Percentiles rank a stretch among this genome's conserved stretches.
Evolutionary conservation across 129 eudicot species (phyloP).

Genomic region (Pulicaria dysenterica): DNA sequence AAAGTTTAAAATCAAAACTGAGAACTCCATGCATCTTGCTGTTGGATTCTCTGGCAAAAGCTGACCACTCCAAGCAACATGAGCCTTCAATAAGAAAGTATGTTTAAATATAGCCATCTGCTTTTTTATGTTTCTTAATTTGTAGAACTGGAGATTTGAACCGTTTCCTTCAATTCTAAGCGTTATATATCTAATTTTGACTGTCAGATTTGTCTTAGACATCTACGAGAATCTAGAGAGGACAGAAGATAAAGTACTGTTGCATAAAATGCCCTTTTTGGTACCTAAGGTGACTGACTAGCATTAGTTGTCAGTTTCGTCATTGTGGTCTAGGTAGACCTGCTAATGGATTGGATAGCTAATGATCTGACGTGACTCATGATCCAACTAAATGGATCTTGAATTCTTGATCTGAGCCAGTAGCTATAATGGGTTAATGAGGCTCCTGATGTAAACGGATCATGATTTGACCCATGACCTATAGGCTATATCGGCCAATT

Average conservation of each 20-base stretch:
- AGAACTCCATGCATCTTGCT: conserved; percentile 69
- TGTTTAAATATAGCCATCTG: not conserved
- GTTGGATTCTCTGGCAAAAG: conserved; percentile 64
- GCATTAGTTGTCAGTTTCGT: conserved; percentile 4
- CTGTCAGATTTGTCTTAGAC: conserved; percentile 59
- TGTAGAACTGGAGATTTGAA: not conserved
- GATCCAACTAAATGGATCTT: too few species aligned
- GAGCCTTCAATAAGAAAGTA: conserved; percentile 70
- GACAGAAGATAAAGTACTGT: conserved; percentile 31
- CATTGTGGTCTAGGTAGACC: not conserved
- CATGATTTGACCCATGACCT: too few species aligned
- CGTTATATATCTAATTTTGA: not conserved
- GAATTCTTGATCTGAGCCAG: not conserved
- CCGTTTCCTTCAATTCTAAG: not conserved
- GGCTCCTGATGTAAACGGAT: too few species aligned
- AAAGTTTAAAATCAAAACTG: conserved; percentile 39
- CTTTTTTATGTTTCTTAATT: not conserved
- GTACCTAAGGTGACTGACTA: conserved; percentile 60
- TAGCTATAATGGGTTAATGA: not conserved
- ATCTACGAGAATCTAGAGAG: conserved; percentile 46
- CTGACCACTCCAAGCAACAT: conserved; percentile 49
- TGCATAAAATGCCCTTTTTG: conserved; percentile 64
- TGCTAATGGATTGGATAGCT: not conserved
- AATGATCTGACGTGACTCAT: too few species aligned
- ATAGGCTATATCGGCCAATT: too few species aligned